Percentiles rank a stretch among this genome's conserved stretches.
These are phyloP conservation scores for Hypoxylon sp. DNA, from an alignment of 2,329 filamentous ascomycete genomes.

Conservation along the genomic window DNA sequence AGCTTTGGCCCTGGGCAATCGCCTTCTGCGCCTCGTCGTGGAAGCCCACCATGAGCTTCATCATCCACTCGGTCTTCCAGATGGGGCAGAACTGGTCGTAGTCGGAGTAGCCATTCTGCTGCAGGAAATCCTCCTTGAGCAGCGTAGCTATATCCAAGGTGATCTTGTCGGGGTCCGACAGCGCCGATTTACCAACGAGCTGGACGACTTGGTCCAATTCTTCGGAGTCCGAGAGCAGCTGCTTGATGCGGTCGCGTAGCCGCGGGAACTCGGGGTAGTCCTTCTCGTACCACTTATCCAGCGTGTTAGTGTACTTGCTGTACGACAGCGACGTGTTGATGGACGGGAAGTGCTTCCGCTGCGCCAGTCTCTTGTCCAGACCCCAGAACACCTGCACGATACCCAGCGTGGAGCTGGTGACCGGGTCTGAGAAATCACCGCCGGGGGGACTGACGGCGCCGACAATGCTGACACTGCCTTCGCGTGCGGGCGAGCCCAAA, in stretches of 20 bases:
- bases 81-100: conserved; percentile 99
- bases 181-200: conserved; percentile 95
- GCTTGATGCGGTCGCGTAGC: conserved; percentile 91
- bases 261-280: conserved; percentile 94
- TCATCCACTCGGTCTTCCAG: conserved; percentile 99
- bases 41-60: conserved; percentile 99
- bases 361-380: conserved; percentile 98
- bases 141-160: conserved; percentile 92
- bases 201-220: conserved; percentile 99
- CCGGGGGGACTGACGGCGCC: conserved; percentile 97
- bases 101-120: conserved; percentile 99
- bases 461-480: conserved; percentile 96
- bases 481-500: conserved; percentile 88
- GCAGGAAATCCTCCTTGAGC: conserved; percentile 98
- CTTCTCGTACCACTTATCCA: conserved; percentile 96
- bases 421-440: conserved; percentile 99
- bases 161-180: conserved; percentile 98
- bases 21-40: conserved; percentile 98
- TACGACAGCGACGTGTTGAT: conserved; percentile 97
- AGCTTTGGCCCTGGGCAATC: conserved; percentile 89
- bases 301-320: conserved; percentile 91
- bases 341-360: conserved; percentile 98
- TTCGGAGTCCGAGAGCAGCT: conserved; percentile 93
- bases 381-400: conserved; percentile 99
- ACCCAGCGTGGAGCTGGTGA: conserved; percentile 91